Evolutionary conservation across 176 grass and related monocot species (phyloP).

Genomic region (Musa schizocarpa): DNA sequence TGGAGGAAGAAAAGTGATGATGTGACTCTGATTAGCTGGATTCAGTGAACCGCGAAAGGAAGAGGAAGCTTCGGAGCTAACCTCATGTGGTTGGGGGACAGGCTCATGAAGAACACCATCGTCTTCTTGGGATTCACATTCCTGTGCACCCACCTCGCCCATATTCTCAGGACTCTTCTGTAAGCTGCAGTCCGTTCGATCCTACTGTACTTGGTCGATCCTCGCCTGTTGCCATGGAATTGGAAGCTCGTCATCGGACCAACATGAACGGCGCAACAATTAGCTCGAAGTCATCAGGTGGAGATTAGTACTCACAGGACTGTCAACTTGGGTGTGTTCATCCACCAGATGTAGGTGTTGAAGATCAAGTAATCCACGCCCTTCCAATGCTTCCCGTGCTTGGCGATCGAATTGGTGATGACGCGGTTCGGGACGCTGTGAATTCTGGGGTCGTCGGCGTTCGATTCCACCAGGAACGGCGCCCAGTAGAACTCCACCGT

Average conservation of each 20-base stretch:
- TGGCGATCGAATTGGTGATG: constrained; percentile 52
- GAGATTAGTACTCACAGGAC: constrained; percentile 32
- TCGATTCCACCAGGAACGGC: constrained; percentile 91
- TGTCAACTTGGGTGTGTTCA: constrained; percentile 70
- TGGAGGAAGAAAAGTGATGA: too few relatives aligned
- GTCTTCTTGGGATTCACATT: constrained; percentile 56
- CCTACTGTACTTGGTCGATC: constrained; percentile 55
- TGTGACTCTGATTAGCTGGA: too few relatives aligned
- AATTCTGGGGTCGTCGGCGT: constrained; percentile 72
- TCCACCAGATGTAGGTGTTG: constrained; percentile 99
- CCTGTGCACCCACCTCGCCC: constrained; percentile 44
- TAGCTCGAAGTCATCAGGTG: background rate
- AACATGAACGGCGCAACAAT: background rate
- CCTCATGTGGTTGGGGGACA: constrained; percentile 77
- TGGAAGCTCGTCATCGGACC: background rate
- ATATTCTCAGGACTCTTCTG: constrained; percentile 51
- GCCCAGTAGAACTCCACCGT: constrained; percentile 97
- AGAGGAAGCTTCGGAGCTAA: background rate
- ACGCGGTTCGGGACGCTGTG: constrained; percentile 61
- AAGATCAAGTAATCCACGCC: constrained; percentile 79
- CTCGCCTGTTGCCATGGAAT: constrained; percentile 26
- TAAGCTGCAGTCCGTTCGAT: constrained; percentile 49
- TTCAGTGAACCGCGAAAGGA: too few relatives aligned
- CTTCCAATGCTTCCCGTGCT: constrained; percentile 61
- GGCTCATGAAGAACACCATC: constrained; percentile 79